Percentiles rank a stretch among this genome's conserved stretches.
Evolutionary conservation across 2,329 filamentous ascomycete species (phyloP).

Genomic region (Neofusicoccum sp.): DNA sequence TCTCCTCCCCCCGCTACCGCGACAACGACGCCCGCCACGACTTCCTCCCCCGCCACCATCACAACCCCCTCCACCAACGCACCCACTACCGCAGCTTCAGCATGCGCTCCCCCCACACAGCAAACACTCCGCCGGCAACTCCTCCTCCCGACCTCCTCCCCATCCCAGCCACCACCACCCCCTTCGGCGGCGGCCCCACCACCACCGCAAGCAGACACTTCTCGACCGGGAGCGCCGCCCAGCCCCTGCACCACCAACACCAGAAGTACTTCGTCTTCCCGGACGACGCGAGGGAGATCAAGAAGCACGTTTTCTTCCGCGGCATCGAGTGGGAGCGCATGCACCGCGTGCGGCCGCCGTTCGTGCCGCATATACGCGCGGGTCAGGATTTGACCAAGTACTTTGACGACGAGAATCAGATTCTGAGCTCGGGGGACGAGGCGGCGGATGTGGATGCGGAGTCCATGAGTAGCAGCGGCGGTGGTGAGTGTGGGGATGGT

Average conservation of each 20-base stretch:
- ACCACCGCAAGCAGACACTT: neutral
- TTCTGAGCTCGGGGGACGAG: slow-evolving; percentile 37
- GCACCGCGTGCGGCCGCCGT: slow-evolving; percentile 70
- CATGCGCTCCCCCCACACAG: neutral
- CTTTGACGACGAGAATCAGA: slow-evolving; percentile 78
- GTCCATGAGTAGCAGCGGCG: neutral
- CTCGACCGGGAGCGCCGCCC: slow-evolving; percentile 12
- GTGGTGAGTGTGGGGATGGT: neutral
- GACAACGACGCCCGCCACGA: slow-evolving; percentile 55
- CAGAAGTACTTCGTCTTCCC: slow-evolving; percentile 66
- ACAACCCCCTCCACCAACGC: too few relatives aligned
- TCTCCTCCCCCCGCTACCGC: slow-evolving; percentile 74
- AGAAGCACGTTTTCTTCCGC: slow-evolving; percentile 80
- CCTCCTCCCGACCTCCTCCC: too few relatives aligned
- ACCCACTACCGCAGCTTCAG: slow-evolving; percentile 10
- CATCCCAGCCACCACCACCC: neutral
- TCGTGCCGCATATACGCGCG: slow-evolving; percentile 67
- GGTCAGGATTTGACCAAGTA: slow-evolving; percentile 67
- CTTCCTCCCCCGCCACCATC: slow-evolving; percentile 5
- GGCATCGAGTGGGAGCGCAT: slow-evolving; percentile 75
- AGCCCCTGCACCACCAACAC: slow-evolving; percentile 39
- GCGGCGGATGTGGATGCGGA: neutral
- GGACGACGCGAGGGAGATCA: slow-evolving; percentile 86
- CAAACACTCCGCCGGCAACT: too few relatives aligned
- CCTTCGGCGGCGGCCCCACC: neutral